These are phyloP conservation scores for Pythium brassicae DNA, from an alignment of 352 stramenopile genomes.

Conservation along the genomic window DNA sequence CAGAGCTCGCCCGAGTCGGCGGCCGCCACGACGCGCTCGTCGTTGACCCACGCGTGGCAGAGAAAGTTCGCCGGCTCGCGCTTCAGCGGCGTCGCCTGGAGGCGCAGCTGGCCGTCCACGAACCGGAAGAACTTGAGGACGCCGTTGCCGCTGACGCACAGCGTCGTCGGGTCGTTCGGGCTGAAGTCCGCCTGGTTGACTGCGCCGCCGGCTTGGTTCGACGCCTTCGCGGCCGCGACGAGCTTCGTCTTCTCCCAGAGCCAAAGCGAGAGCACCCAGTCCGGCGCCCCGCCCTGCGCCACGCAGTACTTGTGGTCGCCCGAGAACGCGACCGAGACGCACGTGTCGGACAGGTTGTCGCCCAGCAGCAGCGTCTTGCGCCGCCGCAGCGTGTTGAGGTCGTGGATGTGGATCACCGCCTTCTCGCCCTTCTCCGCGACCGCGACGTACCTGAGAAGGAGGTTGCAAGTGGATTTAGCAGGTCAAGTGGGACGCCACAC, in stretches of 20 bases:
- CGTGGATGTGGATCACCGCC: constrained; percentile 88
- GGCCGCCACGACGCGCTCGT: constrained; percentile 88
- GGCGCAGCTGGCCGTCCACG: constrained; percentile 71
- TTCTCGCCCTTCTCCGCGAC: constrained; percentile 84
- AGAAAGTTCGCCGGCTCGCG: constrained; percentile 84
- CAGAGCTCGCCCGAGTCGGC: constrained; percentile 88
- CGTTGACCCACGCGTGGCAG: constrained; percentile 88
- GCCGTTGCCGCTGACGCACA: constrained; percentile 87
- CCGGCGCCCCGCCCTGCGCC: constrained; percentile 82
- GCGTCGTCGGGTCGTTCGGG: constrained; percentile 71
- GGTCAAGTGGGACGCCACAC: too few relatives aligned
- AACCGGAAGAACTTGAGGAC: constrained; percentile 90
- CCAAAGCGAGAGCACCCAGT: constrained; percentile 91
- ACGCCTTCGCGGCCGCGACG: constrained; percentile 66
- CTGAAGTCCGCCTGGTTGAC: constrained; percentile 90
- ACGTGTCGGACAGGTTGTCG: constrained; percentile 80
- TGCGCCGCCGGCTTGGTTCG: constrained; percentile 54
- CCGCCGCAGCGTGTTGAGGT: constrained; percentile 78
- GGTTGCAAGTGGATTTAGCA: not conserved
- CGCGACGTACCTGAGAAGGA: constrained; percentile 57
- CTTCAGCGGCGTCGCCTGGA: constrained; percentile 68
- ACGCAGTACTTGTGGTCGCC: constrained; percentile 89
- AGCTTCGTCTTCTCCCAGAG: constrained; percentile 92
- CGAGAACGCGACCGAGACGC: constrained; percentile 85
- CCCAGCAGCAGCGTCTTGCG: constrained; percentile 80